Base-by-base conservation (phyloP, 108 stramenopile species). In the Schizochytrium sp. region DNA sequence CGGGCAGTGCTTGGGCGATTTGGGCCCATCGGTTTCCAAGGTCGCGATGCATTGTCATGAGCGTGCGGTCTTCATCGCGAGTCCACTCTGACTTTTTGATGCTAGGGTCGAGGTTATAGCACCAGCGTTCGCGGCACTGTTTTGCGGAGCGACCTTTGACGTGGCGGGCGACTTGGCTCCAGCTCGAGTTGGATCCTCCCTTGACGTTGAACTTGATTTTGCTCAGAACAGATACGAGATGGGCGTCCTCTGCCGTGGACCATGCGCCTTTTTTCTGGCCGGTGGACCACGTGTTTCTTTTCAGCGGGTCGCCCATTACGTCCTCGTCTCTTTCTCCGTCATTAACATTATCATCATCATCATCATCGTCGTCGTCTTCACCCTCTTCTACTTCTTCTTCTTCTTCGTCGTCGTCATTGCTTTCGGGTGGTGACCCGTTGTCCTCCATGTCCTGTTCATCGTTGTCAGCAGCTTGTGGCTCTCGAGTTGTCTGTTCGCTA, bases 91-190 rank as follows among this genome's bases (percentile, higher is more conserved):
- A 47, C 88, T 92, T 92, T 44, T 58, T 93, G 19, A 94, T 44
- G 44, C 58, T 89, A 14, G 93, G 93, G 89, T 94, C 91, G 25
- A 93, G 92, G 72, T 93, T 92, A 47, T 94, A 90, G 87, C 57
- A 58, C 94, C 94, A 94, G 44, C 93, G 90, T 44, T 94, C 94
- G 10, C 94, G 91, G 91, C 94, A 94, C 72, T 94, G 94, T 72
- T 93, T 94, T 16, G 88, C 90, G 6, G 72, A 90, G 12, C 94
- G 28, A 3, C 94, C 93, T 0, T 89, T 55, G 72, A 94, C 91
- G 58, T 87, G 59, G 28, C 34, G 5, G 16, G 93, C 89, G 5
- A 93, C 51, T 19, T 88, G 48, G 55, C 88, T 63, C 93, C 93
- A 94, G 58, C 91, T 92, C 58, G 76, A 83, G 12, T 47, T 25